Percentiles rank a stretch among this genome's conserved stretches.
These are phyloP conservation scores for Gossypium herbaceum DNA, from an alignment of 345 rosid genomes.

Conservation along the genomic window DNA sequence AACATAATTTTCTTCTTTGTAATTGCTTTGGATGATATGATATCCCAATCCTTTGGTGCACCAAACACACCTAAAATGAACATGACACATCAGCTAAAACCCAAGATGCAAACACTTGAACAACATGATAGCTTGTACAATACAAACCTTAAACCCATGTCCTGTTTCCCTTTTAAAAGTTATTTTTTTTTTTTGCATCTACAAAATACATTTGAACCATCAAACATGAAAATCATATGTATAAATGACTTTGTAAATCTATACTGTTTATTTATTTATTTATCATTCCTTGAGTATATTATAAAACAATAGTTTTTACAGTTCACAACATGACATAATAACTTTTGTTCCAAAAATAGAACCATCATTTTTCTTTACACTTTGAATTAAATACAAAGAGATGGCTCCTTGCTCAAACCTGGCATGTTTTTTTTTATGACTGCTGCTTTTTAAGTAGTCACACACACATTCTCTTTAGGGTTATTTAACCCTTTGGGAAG, in stretches of 20 bases:
- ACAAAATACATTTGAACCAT: no score
- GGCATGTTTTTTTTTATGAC: background rate
- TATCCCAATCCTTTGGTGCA: background rate
- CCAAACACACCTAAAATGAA: background rate
- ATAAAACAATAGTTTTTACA: constrained; percentile 10
- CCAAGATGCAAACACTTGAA: no score
- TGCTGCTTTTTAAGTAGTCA: constrained; percentile 14
- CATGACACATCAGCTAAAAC: background rate
- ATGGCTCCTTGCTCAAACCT: constrained; percentile 19
- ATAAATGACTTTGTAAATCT: background rate
- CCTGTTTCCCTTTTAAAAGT: no score
- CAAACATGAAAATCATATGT: no score
- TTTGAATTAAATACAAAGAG: constrained; percentile 18
- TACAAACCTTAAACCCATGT: no score
- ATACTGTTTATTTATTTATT: constrained; percentile 2
- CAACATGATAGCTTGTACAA: no score
- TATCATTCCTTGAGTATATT: constrained; percentile 16
- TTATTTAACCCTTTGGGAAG: constrained; percentile 27
- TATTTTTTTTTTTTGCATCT: no score
- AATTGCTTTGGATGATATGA: background rate
- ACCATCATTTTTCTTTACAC: constrained; percentile 26
- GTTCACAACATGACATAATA: constrained; percentile 16
- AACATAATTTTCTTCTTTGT: background rate
- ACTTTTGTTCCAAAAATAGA: constrained; percentile 13
- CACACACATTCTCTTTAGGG: constrained; percentile 11